These are phyloP conservation scores for Emergomyces orientalis DNA, from an alignment of 2,329 filamentous ascomycete genomes.

Conservation along the genomic window DNA sequence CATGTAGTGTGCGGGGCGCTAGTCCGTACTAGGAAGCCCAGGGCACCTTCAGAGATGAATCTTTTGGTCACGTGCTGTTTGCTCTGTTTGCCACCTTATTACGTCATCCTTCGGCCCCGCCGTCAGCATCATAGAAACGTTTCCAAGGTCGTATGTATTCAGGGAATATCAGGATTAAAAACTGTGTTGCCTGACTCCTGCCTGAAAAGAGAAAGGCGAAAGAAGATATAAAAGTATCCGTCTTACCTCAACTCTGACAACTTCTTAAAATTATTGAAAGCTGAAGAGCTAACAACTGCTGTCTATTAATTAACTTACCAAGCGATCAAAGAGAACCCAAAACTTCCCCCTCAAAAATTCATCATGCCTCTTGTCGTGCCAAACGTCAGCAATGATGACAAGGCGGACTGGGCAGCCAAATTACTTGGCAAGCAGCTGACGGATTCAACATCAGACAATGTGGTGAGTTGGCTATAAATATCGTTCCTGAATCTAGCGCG, in stretches of 20 bases:
- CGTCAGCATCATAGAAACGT: neutral
- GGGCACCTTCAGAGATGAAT: no score
- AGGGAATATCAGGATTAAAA: neutral
- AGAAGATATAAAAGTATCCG: neutral
- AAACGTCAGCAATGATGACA: conserved; percentile 30
- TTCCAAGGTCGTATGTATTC: neutral
- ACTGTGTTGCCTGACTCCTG: neutral
- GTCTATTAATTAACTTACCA: neutral
- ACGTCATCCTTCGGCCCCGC: neutral
- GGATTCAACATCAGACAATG: conserved; percentile 27
- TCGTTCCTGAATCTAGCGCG: neutral
- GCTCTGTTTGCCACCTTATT: neutral
- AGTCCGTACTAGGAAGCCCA: no score
- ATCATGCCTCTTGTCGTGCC: conserved; percentile 42
- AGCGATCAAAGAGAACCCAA: neutral
- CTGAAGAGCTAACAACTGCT: neutral
- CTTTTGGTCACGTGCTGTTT: neutral
- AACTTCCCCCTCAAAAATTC: neutral
- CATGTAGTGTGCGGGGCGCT: no score
- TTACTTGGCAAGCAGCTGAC: conserved; percentile 40
- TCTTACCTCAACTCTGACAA: neutral
- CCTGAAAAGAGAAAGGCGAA: neutral
- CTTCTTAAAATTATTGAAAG: neutral
- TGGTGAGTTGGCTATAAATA: conserved; percentile 12
- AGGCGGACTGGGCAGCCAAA: conserved; percentile 37